phyloP scores from a whole-genome alignment of 2,329 filamentous ascomycete genomes.

The Cadophora sp. region DNA sequence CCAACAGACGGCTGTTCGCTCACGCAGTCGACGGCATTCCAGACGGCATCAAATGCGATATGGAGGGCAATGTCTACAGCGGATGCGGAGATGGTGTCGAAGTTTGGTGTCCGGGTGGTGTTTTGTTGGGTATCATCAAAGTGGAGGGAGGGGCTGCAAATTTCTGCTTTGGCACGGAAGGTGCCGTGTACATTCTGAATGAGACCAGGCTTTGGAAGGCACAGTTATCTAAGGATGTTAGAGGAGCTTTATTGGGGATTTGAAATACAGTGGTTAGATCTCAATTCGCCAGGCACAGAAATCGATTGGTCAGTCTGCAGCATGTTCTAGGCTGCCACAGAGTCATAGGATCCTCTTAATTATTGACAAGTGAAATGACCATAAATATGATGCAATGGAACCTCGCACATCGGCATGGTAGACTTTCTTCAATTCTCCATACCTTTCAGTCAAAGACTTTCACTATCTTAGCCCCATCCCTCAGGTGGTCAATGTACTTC shows the following conservation, averaged over 20 bases:
- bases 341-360: no score
- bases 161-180: conserved; percentile 41
- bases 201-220: conserved; percentile 54
- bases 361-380: no score
- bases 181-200: conserved; percentile 40
- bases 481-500: neutral
- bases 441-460: no score
- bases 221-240: conserved; percentile 42
- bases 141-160: conserved; percentile 39
- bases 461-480: no score
- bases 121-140: conserved; percentile 57
- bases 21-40: conserved; percentile 60
- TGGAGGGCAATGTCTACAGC: conserved; percentile 60
- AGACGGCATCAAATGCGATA: conserved; percentile 64
- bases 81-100: conserved; percentile 61
- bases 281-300: no score
- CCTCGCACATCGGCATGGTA: no score
- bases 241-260: conserved; percentile 38
- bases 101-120: conserved; percentile 57
- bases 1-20: conserved; percentile 55
- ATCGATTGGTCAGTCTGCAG: no score
- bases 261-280: neutral
- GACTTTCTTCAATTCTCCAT: no score
- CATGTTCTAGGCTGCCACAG: no score
- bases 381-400: no score